These are phyloP conservation scores for Blastocystis sp. DNA, from an alignment of 352 stramenopile genomes.

Conservation along the genomic window DNA sequence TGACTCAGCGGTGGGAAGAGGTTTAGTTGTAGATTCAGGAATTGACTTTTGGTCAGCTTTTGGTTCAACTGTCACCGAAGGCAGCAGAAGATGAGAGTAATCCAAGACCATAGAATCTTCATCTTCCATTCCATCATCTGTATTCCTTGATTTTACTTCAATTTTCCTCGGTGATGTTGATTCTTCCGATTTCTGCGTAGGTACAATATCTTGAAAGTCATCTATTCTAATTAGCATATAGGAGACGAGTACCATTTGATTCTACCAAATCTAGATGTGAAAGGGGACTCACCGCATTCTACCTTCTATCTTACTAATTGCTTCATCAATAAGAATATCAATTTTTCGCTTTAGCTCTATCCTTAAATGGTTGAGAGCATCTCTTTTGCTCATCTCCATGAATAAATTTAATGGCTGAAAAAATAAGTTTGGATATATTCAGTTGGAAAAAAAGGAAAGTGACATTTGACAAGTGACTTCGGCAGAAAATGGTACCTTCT, in stretches of 20 bases:
- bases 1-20: no score
- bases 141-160: not conserved
- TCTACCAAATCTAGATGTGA: not conserved
- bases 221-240: not conserved
- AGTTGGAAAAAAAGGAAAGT: not conserved
- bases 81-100: not conserved
- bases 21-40: not conserved
- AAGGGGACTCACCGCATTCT: not conserved
- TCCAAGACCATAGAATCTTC: not conserved
- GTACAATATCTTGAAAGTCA: not conserved
- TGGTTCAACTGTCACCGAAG: not conserved
- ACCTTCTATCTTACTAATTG: not conserved
- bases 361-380: constrained; percentile 1
- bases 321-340: constrained; percentile 29
- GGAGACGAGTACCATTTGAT: not conserved
- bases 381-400: not conserved
- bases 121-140: not conserved
- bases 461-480: not conserved
- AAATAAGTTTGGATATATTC: not conserved
- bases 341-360: constrained; percentile 5
- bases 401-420: not conserved
- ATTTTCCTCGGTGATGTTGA: not conserved
- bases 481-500: not conserved
- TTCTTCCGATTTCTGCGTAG: not conserved
- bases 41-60: not conserved